Evolutionary conservation across 345 rosid genomes (phyloP).

Genomic region (Dipteronia sinensis): DNA sequence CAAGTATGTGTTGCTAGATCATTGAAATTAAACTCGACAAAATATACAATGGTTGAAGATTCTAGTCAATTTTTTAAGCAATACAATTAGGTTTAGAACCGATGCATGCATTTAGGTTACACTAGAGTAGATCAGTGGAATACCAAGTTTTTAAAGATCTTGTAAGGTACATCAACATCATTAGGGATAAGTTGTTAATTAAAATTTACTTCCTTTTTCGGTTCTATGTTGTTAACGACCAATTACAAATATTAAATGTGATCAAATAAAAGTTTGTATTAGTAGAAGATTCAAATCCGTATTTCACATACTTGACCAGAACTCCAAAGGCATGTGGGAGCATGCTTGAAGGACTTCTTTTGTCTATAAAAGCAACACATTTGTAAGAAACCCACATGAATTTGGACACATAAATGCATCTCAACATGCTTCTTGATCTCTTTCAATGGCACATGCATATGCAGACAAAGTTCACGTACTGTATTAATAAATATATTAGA

Average conservation of each 20-base stretch:
- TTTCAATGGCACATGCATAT: conserved; percentile 12
- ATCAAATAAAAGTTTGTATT: too few species aligned
- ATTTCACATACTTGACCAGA: too few species aligned
- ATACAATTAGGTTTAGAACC: background rate
- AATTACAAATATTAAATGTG: background rate
- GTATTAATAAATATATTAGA: background rate
- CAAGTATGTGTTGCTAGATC: too few species aligned
- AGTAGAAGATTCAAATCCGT: too few species aligned
- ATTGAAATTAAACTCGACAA: too few species aligned
- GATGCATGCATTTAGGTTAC: background rate
- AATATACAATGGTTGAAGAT: background rate
- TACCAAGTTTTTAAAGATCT: too few species aligned
- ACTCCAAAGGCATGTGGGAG: background rate
- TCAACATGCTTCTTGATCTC: background rate
- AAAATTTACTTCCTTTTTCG: too few species aligned
- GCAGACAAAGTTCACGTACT: background rate
- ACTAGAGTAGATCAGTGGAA: too few species aligned
- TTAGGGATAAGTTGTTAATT: background rate
- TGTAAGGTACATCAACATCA: background rate
- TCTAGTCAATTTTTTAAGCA: background rate
- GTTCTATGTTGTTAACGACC: background rate
- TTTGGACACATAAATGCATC: background rate
- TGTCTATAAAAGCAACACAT: background rate
- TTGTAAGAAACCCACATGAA: background rate
- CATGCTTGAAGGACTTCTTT: background rate